Base-by-base conservation (phyloP, 2,329 filamentous ascomycete species). In the Fusarium sp. region DNA sequence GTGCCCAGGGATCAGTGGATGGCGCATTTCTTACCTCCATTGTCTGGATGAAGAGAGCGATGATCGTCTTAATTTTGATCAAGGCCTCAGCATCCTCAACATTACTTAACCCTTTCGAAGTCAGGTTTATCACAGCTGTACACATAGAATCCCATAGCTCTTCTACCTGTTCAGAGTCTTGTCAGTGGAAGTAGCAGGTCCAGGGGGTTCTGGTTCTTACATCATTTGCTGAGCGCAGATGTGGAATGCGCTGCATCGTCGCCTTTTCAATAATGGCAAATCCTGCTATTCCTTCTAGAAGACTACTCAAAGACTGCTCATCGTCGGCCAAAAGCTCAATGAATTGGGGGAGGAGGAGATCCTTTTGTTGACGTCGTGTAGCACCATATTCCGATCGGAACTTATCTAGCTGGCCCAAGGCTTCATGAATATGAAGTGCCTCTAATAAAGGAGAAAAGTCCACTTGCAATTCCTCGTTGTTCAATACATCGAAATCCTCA, bases 141-240 rank as follows among this genome's bases (percentile, higher is more conserved):
- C 95, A 98, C 93, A 98, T 96, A 0, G 94, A 98, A 75, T 98
- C 95, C 96, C 96, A 99, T 4, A 99, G 84, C 80, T 98, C 96
- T 76, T 99, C 96, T n/a, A 98, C 90, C 92, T 94, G 65, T 25
- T 58, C 21, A 11, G 8, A 16, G 16, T 2, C 31, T 19, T n/a
- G 31, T 75, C 23, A 76, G 49, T 25, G 9, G 31, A 21, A 26
- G 16, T 26, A 16, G 11, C 13, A 6, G 10, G 13, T 16, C 4
- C 14, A 6, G n/a, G 5, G 14, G 12, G n/a, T 44, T 11, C 31
- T n/a, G 11, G 9, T 49, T 76, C 88, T 79, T 79, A 95, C 94
- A 82, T 99, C 96, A 70, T 92, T 88, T 13, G 89, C 83, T 28
- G 93, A 91, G 67, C 96, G 90, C 51, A 99, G 83, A 75, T 96